phyloP scores from a whole-genome alignment of 805 yeast species.

The Cyberlindnera xylosilytica region DNA sequence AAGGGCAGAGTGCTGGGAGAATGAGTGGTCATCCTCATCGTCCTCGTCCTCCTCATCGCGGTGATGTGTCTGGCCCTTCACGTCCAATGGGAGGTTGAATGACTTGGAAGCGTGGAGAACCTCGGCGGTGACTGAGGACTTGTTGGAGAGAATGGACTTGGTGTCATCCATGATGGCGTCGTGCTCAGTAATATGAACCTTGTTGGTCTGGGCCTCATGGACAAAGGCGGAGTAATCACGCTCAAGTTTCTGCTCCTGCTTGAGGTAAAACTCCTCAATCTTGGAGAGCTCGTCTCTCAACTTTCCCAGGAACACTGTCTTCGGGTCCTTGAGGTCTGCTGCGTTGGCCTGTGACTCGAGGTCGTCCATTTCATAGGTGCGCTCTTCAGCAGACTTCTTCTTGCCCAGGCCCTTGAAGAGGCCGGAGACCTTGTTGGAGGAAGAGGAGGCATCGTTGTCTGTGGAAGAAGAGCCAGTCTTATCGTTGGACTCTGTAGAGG shows the following conservation, averaged over 20 bases:
- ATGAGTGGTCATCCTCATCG: conserved; percentile 38
- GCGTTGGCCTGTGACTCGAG: conserved; percentile 6
- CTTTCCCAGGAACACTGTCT: conserved; percentile 43
- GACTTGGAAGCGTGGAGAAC: conserved; percentile 19
- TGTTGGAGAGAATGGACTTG: conserved; percentile 23
- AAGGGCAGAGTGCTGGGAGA: conserved; percentile 45
- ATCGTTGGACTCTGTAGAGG: conserved; percentile 1
- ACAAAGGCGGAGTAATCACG: conserved; percentile 43
- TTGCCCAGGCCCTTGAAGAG: conserved; percentile 4
- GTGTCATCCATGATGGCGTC: conserved; percentile 24
- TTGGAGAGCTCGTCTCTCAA: conserved; percentile 47
- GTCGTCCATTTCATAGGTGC: conserved; percentile 27
- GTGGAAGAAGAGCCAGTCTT: conserved; percentile 3
- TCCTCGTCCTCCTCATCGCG: conserved; percentile 37
- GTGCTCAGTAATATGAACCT: conserved; percentile 24
- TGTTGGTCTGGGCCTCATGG: conserved; percentile 43
- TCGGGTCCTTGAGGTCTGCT: conserved; percentile 26
- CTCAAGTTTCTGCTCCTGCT: conserved; percentile 45
- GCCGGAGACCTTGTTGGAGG: background rate
- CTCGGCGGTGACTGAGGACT: conserved; percentile 23
- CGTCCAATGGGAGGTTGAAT: conserved; percentile 22
- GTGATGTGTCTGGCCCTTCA: conserved; percentile 23
- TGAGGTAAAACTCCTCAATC: conserved; percentile 49
- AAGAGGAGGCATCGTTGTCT: conserved; percentile 11
- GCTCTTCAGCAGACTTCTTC: conserved; percentile 10